These are phyloP conservation scores for Tylopilus sp. DNA, from an alignment of 768 basidiomycete species.

Conservation along the genomic window DNA sequence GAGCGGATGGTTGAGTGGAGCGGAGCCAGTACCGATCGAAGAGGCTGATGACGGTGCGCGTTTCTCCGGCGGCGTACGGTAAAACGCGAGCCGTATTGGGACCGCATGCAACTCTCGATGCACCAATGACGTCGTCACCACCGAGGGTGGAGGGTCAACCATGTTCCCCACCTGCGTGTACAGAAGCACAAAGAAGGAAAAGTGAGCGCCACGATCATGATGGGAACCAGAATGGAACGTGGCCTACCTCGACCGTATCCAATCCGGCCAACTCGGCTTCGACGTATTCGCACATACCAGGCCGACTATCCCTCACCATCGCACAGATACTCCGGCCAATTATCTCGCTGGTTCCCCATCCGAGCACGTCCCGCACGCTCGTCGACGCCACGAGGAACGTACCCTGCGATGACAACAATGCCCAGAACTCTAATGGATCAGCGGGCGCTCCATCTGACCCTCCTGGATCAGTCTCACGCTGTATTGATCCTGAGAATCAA, in stretches of 20 bases:
- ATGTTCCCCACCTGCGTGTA: neutral
- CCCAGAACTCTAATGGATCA: slow-evolving; percentile 49
- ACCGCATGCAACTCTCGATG: slow-evolving; percentile 36
- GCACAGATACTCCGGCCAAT: slow-evolving; percentile 45
- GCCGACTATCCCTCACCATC: slow-evolving; percentile 31
- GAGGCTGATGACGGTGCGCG: slow-evolving; percentile 1
- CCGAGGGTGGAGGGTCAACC: slow-evolving; percentile 16
- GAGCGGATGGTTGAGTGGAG: slow-evolving; percentile 15
- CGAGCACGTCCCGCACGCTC: slow-evolving; percentile 60
- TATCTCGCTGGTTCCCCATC: slow-evolving; percentile 53
- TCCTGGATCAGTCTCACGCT: neutral
- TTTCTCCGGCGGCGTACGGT: slow-evolving; percentile 29
- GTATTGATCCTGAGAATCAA: slow-evolving; percentile 5
- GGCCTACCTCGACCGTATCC: slow-evolving; percentile 17
- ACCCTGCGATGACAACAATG: slow-evolving; percentile 39
- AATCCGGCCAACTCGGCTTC: slow-evolving; percentile 28
- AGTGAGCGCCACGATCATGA: neutral
- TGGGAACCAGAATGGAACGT: neutral
- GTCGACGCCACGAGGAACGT: slow-evolving; percentile 51
- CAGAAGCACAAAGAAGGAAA: neutral
- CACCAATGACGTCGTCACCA: slow-evolving; percentile 32
- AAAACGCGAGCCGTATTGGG: slow-evolving; percentile 35
- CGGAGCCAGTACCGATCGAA: neutral
- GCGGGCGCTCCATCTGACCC: neutral
- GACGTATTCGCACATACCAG: slow-evolving; percentile 17